Conservation (phyloP, 768 basidiomycete genomes). For the Gelatoporia subvermispora region DNA sequence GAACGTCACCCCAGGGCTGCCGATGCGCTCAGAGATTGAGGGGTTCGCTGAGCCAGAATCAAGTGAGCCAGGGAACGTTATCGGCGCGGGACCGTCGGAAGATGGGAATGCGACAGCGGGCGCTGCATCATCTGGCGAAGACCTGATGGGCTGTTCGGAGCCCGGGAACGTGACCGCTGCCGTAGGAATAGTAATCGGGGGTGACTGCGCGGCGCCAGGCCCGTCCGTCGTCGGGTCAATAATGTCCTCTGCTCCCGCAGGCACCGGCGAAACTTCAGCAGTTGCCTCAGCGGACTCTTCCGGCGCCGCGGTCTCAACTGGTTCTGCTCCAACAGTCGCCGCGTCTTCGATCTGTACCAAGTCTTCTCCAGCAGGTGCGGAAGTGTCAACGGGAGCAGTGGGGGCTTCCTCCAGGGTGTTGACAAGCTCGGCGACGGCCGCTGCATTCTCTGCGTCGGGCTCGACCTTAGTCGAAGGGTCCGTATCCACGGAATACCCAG, state of each 20-base stretch:
- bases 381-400: conserved; percentile 11
- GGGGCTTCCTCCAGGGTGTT: conserved; percentile 19
- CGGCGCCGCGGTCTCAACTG: conserved; percentile 2
- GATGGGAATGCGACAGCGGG: conserved; percentile 31
- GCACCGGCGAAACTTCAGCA: conserved; percentile 7
- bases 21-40: conserved; percentile 20
- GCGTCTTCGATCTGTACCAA: conserved; percentile 14
- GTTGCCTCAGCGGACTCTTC: conserved; percentile 5
- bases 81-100: conserved; percentile 21
- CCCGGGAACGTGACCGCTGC: conserved; percentile 30
- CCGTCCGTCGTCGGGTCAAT: conserved; percentile 13
- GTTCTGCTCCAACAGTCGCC: conserved; percentile 3
- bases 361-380: too few species aligned
- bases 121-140: conserved; percentile 21
- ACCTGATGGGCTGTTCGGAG: conserved; percentile 25
- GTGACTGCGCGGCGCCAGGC: conserved; percentile 2
- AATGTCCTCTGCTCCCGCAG: conserved; percentile 9
- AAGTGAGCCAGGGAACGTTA: conserved; percentile 29
- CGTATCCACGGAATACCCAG: conserved; percentile 40
- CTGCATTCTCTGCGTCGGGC: conserved; percentile 7
- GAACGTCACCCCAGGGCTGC: conserved; percentile 55
- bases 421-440: neutral
- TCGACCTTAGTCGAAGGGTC: conserved; percentile 2
- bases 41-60: conserved; percentile 28
- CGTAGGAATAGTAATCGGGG: conserved; percentile 19